Conservation (phyloP, 345 rosid genomes). For the Chamaenerion angustifolium region DNA sequence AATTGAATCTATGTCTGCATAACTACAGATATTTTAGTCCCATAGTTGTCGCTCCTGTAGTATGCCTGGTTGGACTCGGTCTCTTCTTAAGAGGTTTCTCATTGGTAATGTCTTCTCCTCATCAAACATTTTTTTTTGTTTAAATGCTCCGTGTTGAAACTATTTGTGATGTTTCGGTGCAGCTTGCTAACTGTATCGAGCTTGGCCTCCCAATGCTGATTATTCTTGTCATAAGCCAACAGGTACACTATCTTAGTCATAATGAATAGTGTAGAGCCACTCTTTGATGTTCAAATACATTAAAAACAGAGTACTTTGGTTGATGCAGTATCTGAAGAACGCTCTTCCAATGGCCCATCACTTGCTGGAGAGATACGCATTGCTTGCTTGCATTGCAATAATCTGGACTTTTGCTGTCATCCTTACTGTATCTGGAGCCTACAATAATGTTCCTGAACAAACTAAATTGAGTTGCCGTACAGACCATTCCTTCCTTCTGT, state of each 20-base stretch:
- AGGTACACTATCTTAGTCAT: conserved; percentile 22
- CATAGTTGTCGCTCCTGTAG: conserved; percentile 59
- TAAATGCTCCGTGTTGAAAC: neutral
- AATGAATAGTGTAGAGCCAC: neutral
- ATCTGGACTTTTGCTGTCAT: conserved; percentile 91
- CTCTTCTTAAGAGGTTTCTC: conserved; percentile 78
- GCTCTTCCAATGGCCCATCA: conserved; percentile 14
- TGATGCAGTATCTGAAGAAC: conserved; percentile 53
- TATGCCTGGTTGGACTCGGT: conserved; percentile 72
- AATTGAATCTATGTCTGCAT: conserved; percentile 1
- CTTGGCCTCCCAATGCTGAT: conserved; percentile 93
- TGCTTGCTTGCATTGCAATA: conserved; percentile 66
- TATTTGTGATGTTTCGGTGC: conserved; percentile 12
- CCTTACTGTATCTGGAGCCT: conserved; percentile 86
- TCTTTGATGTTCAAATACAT: conserved; percentile 2
- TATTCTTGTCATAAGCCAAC: conserved; percentile 50
- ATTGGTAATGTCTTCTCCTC: conserved; percentile 29
- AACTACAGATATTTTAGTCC: conserved; percentile 56
- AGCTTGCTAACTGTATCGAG: conserved; percentile 91
- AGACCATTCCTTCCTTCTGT: conserved; percentile 54
- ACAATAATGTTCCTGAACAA: conserved; percentile 45
- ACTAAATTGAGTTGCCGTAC: conserved; percentile 75
- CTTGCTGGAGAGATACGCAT: conserved; percentile 69
- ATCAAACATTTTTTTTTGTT: neutral
- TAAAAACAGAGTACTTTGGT: neutral